Evolutionary conservation across 768 basidiomycete species (phyloP).

Genomic region (Hydnum rufescens): DNA sequence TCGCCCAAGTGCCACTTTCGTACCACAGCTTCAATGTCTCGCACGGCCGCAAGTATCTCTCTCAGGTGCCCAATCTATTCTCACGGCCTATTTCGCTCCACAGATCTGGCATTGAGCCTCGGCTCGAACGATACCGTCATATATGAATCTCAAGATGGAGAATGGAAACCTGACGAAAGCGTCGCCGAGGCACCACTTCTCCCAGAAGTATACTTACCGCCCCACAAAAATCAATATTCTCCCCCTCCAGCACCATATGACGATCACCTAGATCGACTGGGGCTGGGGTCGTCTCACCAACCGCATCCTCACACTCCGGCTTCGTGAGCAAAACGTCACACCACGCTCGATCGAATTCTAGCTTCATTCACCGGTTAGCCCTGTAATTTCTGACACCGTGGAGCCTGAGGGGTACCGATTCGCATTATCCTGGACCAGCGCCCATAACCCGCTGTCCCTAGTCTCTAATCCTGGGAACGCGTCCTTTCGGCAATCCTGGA

Average conservation of each 20-base stretch:
- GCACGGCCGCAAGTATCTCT: slow-evolving; percentile 44
- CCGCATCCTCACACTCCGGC: slow-evolving; percentile 93
- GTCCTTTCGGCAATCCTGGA: too few species aligned
- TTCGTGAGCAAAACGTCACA: too few species aligned
- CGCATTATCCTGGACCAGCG: too few species aligned
- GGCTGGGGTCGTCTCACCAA: slow-evolving; percentile 94
- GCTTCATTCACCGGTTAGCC: too few species aligned
- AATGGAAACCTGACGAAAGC: slow-evolving; percentile 54
- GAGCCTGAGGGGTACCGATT: too few species aligned
- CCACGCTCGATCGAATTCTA: too few species aligned
- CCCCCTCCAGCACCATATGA: slow-evolving; percentile 95
- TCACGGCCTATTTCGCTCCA: not conserved
- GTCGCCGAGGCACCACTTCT: slow-evolving; percentile 50
- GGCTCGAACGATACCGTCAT: slow-evolving; percentile 82
- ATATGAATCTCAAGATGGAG: slow-evolving; percentile 40
- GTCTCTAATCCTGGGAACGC: too few species aligned
- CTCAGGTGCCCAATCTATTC: not conserved
- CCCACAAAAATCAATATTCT: not conserved
- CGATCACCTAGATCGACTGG: slow-evolving; percentile 96
- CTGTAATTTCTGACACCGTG: too few species aligned
- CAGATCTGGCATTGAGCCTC: slow-evolving; percentile 85
- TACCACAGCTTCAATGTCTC: slow-evolving; percentile 84
- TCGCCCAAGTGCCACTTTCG: slow-evolving; percentile 72
- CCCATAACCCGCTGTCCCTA: too few species aligned
- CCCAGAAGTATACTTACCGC: not conserved